Conservation (phyloP, 2,329 filamentous ascomycete genomes). For the Lasiodiplodia sp. region DNA sequence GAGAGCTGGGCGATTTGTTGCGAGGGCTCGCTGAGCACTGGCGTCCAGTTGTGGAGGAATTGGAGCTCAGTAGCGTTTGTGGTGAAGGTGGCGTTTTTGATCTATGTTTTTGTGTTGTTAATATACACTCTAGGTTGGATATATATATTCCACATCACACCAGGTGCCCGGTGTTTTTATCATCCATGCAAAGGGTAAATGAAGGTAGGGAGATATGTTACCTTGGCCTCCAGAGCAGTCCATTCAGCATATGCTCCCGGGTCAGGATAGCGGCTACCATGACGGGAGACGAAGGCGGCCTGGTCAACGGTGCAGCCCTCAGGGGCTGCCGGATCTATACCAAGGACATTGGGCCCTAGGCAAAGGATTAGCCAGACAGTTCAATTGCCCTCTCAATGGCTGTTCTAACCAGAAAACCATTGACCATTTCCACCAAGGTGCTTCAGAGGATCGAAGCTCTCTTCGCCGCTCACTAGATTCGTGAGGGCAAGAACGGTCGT, state of each 20-base stretch:
- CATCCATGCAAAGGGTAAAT: neutral
- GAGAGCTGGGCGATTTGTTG: constrained; percentile 67
- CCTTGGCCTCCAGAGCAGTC: constrained; percentile 44
- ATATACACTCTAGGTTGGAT: neutral
- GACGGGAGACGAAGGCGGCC: constrained; percentile 65
- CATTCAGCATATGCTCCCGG: constrained; percentile 66
- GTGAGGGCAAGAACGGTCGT: constrained; percentile 27
- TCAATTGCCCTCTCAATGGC: neutral
- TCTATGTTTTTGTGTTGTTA: constrained; percentile 44
- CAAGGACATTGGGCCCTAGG: constrained; percentile 62
- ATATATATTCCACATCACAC: neutral
- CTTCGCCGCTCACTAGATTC: constrained; percentile 31
- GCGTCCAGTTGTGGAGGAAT: constrained; percentile 67
- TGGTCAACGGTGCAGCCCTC: constrained; percentile 66
- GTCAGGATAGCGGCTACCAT: constrained; percentile 70
- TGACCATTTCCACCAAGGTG: constrained; percentile 51
- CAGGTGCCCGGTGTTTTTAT: too few species aligned
- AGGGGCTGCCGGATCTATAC: constrained; percentile 62
- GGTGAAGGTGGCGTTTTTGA: constrained; percentile 62
- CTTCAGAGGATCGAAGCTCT: constrained; percentile 42
- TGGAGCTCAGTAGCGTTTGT: constrained; percentile 58
- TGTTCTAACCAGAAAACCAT: constrained; percentile 43
- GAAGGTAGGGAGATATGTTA: neutral
- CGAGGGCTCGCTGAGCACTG: constrained; percentile 62
- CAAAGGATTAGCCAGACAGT: neutral